phyloP scores from a whole-genome alignment of 2,329 filamentous ascomycete species.

The Penicillium decumbens region DNA sequence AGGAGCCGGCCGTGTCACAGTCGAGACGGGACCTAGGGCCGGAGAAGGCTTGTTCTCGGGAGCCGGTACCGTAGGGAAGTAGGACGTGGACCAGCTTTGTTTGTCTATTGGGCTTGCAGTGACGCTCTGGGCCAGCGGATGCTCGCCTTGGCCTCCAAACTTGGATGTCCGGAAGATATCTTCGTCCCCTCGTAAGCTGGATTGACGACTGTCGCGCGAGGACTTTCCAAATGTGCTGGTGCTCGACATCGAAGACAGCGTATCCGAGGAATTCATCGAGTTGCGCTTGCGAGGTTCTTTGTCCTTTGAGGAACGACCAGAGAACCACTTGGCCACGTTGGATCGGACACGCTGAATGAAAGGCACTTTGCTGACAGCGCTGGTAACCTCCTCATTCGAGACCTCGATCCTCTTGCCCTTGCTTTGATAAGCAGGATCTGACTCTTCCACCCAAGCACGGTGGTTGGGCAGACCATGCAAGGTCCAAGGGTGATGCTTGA shows the following conservation, averaged over 20 bases:
- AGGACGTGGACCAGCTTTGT: slow-evolving; percentile 30
- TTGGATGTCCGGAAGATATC: slow-evolving; percentile 50
- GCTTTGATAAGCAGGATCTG: slow-evolving; percentile 73
- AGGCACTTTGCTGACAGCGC: slow-evolving; percentile 82
- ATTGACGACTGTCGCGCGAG: slow-evolving; percentile 47
- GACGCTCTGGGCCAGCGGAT: slow-evolving; percentile 71
- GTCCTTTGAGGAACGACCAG: slow-evolving; percentile 39
- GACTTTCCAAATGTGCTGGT: slow-evolving; percentile 54
- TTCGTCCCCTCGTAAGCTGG: slow-evolving; percentile 58
- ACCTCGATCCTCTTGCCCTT: slow-evolving; percentile 86
- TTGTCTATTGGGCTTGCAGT: slow-evolving; percentile 60
- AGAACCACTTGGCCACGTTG: slow-evolving; percentile 63
- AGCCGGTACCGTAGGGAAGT: slow-evolving; percentile 31
- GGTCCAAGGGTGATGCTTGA: slow-evolving; percentile 93
- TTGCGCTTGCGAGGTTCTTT: slow-evolving; percentile 48
- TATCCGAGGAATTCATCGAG: slow-evolving; percentile 53
- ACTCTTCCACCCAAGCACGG: slow-evolving; percentile 84
- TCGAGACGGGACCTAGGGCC: slow-evolving; percentile 17
- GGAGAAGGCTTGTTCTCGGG: slow-evolving; percentile 10
- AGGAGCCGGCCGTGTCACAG: slow-evolving; percentile 34
- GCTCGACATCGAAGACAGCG: slow-evolving; percentile 51
- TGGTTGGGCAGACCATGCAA: slow-evolving; percentile 70
- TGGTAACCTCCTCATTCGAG: slow-evolving; percentile 81
- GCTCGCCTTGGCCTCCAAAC: slow-evolving; percentile 54
- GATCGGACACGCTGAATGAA: slow-evolving; percentile 81